Conservation (phyloP, 768 basidiomycete species). For the Hortiboletus flavorubellus region DNA sequence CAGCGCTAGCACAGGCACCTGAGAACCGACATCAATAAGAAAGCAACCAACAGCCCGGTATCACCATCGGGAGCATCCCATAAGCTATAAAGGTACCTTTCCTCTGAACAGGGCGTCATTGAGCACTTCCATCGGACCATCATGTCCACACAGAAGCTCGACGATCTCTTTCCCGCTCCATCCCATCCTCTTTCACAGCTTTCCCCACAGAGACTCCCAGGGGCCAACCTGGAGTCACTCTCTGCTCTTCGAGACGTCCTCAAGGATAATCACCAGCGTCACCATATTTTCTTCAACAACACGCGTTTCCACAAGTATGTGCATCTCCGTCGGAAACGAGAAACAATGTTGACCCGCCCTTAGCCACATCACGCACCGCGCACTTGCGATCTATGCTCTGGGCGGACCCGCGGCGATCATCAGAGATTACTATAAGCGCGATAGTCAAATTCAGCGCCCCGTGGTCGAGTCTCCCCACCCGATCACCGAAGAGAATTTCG, state of each 20-base stretch:
- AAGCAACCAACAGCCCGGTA: too few relatives aligned
- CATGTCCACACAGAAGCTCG: conserved; percentile 16
- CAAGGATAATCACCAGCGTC: conserved; percentile 46
- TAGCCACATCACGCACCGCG: conserved; percentile 31
- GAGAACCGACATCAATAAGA: too few relatives aligned
- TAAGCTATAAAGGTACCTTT: neutral
- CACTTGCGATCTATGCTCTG: conserved; percentile 26
- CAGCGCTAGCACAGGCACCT: too few relatives aligned
- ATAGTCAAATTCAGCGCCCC: conserved; percentile 19
- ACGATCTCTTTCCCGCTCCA: conserved; percentile 25
- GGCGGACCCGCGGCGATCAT: conserved; percentile 24
- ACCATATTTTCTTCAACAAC: conserved; percentile 50
- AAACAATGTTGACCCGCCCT: neutral
- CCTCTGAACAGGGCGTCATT: too few relatives aligned
- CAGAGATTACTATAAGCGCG: conserved; percentile 28
- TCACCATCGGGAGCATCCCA: too few relatives aligned
- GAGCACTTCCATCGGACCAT: neutral
- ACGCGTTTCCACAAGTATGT: conserved; percentile 50
- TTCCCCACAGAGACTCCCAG: conserved; percentile 27
- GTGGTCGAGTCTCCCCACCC: conserved; percentile 23
- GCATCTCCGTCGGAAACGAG: too few relatives aligned
- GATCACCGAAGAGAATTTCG: conserved; percentile 24
- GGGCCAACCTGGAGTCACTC: conserved; percentile 23
- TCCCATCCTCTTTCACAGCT: conserved; percentile 24
- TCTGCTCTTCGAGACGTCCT: conserved; percentile 31